Evolutionary conservation across 371 early-diverging fungal genomes (phyloP).

Genomic region (Syncephalastrum racemosum): DNA sequence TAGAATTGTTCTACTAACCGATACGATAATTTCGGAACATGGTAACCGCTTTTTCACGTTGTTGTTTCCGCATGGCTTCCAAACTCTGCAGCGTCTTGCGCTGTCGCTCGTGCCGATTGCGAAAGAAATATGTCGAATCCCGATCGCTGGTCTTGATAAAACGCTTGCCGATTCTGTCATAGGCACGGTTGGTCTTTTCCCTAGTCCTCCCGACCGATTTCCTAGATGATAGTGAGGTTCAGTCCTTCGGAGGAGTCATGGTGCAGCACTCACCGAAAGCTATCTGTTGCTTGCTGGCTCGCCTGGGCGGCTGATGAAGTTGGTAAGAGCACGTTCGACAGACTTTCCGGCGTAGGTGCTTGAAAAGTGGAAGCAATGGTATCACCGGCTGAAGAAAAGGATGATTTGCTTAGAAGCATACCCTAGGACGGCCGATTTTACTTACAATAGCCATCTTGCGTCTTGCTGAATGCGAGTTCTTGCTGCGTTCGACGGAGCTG

Average conservation of each 20-base stretch:
- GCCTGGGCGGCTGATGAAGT: background rate
- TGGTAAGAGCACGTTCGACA: background rate
- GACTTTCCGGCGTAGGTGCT: background rate
- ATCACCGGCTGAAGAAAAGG: background rate
- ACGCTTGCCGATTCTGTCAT: constrained; percentile 10
- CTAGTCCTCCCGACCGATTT: constrained; percentile 1
- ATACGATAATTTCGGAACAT: constrained; percentile 66
- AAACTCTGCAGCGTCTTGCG: constrained; percentile 19
- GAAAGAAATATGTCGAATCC: constrained; percentile 24
- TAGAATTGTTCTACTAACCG: constrained; percentile 20
- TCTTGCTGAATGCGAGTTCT: constrained; percentile 49
- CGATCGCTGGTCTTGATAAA: constrained; percentile 15
- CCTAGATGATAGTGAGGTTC: too few species aligned
- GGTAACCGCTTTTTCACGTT: constrained; percentile 52
- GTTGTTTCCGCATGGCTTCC: constrained; percentile 39
- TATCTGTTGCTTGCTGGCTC: constrained; percentile 7
- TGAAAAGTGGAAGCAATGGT: constrained; percentile 4
- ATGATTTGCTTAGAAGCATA: too few species aligned
- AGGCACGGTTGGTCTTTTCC: constrained; percentile 5
- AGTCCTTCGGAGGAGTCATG: too few species aligned
- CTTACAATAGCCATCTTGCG: constrained; percentile 25
- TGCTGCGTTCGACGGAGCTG: constrained; percentile 59
- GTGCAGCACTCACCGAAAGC: background rate
- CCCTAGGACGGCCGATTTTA: background rate
- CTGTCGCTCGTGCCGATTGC: constrained; percentile 37